Conservation (phyloP, 1,139 yeast species). For the Suhomyces anneliseae region DNA sequence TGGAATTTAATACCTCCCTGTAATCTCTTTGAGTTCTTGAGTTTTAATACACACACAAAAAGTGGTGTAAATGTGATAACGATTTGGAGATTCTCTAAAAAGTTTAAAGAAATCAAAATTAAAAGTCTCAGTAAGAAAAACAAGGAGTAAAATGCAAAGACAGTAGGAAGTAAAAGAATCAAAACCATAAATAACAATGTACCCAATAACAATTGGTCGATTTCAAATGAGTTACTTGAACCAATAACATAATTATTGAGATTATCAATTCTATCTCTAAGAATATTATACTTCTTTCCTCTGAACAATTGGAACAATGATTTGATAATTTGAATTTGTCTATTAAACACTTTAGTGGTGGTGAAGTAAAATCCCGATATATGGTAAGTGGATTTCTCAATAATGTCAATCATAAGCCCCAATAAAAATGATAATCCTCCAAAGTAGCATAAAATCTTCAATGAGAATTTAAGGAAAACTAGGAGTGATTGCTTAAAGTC, state of each 20-base stretch:
- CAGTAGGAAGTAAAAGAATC: constrained; percentile 80
- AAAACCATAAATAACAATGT: constrained; percentile 82
- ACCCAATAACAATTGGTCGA: constrained; percentile 86
- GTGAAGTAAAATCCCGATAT: constrained; percentile 75
- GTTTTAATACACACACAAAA: constrained; percentile 72
- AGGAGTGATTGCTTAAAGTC: constrained; percentile 1
- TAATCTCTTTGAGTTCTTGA: constrained; percentile 79
- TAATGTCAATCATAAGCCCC: constrained; percentile 63
- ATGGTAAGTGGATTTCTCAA: constrained; percentile 67
- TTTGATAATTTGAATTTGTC: constrained; percentile 66
- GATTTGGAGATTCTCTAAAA: constrained; percentile 62
- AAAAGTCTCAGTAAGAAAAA: constrained; percentile 63
- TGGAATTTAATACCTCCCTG: constrained; percentile 82
- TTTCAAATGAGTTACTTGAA: constrained; percentile 53
- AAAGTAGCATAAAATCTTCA: constrained; percentile 28
- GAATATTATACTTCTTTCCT: constrained; percentile 83
- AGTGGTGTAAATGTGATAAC: constrained; percentile 81
- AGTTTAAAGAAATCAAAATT: constrained; percentile 50
- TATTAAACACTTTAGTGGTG: constrained; percentile 72
- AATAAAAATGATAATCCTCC: constrained; percentile 77
- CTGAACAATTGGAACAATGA: constrained; percentile 84
- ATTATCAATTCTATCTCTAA: constrained; percentile 79
- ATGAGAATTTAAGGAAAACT: constrained; percentile 3
- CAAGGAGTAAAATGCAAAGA: constrained; percentile 76
- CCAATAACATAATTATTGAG: constrained; percentile 51